These are phyloP conservation scores for Candida arabinofermentans DNA, from an alignment of 805 yeast genomes.

Conservation along the genomic window DNA sequence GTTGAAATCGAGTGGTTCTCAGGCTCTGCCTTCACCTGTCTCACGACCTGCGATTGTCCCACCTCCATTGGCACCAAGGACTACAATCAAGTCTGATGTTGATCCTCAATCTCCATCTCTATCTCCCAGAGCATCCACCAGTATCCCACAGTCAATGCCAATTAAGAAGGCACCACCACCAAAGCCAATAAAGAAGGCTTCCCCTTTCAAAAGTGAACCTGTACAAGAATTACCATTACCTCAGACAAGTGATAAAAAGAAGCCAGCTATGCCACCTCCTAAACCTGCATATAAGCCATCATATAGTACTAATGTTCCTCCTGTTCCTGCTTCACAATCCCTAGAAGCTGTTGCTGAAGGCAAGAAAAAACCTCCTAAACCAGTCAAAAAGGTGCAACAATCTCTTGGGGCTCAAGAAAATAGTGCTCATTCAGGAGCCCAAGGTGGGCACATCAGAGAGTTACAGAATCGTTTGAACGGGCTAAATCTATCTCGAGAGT, in stretches of 20 bases:
- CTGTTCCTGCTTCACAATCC: slow-evolving; percentile 6
- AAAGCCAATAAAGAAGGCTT: slow-evolving; percentile 10
- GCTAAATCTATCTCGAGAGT: slow-evolving; percentile 13
- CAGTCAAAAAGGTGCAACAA: slow-evolving; percentile 30
- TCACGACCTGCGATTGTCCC: neutral
- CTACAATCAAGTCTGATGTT: neutral
- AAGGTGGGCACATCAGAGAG: slow-evolving; percentile 28
- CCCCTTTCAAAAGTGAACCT: neutral
- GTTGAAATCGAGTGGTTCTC: too few relatives aligned
- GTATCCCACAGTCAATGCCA: neutral
- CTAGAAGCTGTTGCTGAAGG: neutral
- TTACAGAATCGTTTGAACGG: slow-evolving; percentile 26
- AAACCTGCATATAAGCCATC: slow-evolving; percentile 17
- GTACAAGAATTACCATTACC: neutral
- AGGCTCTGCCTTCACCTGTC: too few relatives aligned
- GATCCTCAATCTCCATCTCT: neutral
- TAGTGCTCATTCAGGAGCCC: slow-evolving; percentile 10
- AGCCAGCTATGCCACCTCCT: neutral
- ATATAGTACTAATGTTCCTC: slow-evolving; percentile 5
- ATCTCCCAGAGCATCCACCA: slow-evolving; percentile 1
- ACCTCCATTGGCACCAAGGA: slow-evolving; percentile 1
- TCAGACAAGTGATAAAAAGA: slow-evolving; percentile 2
- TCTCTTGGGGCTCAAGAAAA: slow-evolving; percentile 5
- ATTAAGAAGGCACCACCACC: slow-evolving; percentile 17
- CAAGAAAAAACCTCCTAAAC: slow-evolving; percentile 38